These are phyloP conservation scores for Aureobasidium leucospermi DNA, from an alignment of 2,329 filamentous ascomycete genomes.

Conservation along the genomic window DNA sequence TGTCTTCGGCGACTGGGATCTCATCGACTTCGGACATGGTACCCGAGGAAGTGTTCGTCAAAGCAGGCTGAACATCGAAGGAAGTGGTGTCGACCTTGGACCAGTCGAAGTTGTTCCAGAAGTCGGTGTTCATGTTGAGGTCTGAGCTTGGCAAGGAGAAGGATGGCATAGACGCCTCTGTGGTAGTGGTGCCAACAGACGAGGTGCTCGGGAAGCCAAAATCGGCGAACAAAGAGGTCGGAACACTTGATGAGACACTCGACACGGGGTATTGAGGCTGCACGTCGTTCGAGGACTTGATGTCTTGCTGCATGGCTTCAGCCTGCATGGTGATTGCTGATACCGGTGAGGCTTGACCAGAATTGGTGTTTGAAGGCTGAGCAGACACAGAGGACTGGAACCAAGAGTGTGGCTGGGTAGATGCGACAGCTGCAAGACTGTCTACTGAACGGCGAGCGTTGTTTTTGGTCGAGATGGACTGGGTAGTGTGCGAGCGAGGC, in stretches of 20 bases:
- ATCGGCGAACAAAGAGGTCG: conserved; percentile 6
- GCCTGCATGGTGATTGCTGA: not conserved
- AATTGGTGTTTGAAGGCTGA: not conserved
- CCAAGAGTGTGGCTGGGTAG: not conserved
- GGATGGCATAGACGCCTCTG: conserved; percentile 3
- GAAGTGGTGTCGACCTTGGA: conserved; percentile 13
- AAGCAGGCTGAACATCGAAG: conserved; percentile 26
- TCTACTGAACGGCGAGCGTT: conserved; percentile 46
- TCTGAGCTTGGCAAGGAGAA: conserved; percentile 13
- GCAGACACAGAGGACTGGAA: not conserved
- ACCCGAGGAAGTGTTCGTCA: conserved; percentile 32
- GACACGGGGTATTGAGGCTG: not conserved
- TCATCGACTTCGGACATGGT: conserved; percentile 32
- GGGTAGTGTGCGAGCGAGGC: conserved; percentile 45
- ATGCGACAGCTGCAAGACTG: conserved; percentile 34
- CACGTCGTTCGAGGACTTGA: not conserved
- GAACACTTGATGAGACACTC: conserved; percentile 5
- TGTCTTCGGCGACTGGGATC: conserved; percentile 27
- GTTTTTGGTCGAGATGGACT: conserved; percentile 38
- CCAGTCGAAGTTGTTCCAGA: conserved; percentile 15
- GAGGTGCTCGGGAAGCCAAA: conserved; percentile 11
- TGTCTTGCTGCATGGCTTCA: conserved; percentile 2
- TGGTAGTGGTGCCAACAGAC: conserved; percentile 2
- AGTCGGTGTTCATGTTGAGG: conserved; percentile 2
- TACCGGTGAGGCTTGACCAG: conserved; percentile 11